Base-by-base conservation (phyloP, 202 grass and related monocot species). In the Eragrostis tef region DNA sequence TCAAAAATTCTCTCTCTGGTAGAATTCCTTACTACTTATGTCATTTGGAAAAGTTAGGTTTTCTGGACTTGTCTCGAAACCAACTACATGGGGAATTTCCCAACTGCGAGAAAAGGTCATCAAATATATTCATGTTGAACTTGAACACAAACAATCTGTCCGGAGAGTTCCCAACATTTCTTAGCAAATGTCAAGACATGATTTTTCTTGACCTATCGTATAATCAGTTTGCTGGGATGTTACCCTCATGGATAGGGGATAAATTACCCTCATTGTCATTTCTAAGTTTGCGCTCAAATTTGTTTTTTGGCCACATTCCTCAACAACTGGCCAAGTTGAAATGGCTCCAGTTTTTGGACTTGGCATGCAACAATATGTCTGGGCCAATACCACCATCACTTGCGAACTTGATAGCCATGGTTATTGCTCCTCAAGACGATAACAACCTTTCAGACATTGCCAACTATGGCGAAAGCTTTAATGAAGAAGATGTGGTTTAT, bases 141-240 rank as follows among this genome's bases (percentile, higher is more conserved):
- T 56, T 89, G 9, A 73, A 82, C 19, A 44, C 25, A 3, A 89
- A 82, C 44, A 78, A 71, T 63, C 53, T 89, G 7, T 78, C 45
- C 0, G 83, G 83, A 47, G 34, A 10, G 3, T 86, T 86, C 21
- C 87, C 83, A 49, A 21, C 36, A 9, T 58, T 49, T 14, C 26
- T 89, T 27, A 65, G 11, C 13, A 44, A 45, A 15, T 86, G 72
- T n/a, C 27, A 15, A 11, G 20, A 75, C 4, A 68, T 86, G 9
- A 9, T 42, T 20, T 70, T 81, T 67, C 42, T 89, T 60, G 64
- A 89, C 25, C 64, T 89, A 11, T 49, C 72, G 0, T 19, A 82
- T 19, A 89, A 89, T 61, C 63, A 19, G n/a, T 89, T 89, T 54
- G 69, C 25, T 78, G 78, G 83, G 29, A 62, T 9, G 8, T 25